Base-by-base conservation (phyloP, 805 yeast species). In the Sugiyamaella valdiviana region DNA sequence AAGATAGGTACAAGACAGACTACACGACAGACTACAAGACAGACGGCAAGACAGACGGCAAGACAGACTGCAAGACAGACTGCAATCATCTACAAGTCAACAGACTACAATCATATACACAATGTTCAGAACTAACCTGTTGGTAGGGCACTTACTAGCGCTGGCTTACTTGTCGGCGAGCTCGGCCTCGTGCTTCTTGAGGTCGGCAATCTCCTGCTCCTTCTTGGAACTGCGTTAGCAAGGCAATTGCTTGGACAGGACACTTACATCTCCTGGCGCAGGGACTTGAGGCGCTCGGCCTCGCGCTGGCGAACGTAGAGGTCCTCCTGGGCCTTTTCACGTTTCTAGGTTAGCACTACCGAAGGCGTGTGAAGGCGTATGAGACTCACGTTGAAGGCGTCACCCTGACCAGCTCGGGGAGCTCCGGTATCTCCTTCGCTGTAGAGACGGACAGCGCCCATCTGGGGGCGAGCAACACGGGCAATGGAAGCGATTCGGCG, bases 301-400 rank as follows among this genome's bases (percentile, higher is more conserved):
- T 91, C 96, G 65, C 85, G 95, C 72, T 87, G 82, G 71, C 80
- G 86, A 69, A 89, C 75, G 74, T 81, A 90, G 61, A 73, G 75
- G 66, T 84, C 88, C 74, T 91, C 99, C 65, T 82, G 82, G 55
- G 96, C 96, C 71, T 79, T 83, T 76, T 93, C 99, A 68, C 95
- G 89, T 67, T 89, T 87, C 77, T 77, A 58, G 68, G 26, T 29
- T 24, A 39, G 42, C 26, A 16, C 3, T n/a, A n/a, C 42, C 20
- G 10, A 14, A 15, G 10, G 19, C 6, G 15, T 12, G 15, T 12
- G 3, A 12, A 5, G 19, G 23, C 19, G 17, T 22, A 36, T 15
- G 7, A 26, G 7, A 70, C 76, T 57, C 61, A 73, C 77, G 60
- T 78, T 73, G 71, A 84, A 83, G 52, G 82, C 72, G 61, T 83